Evolutionary conservation across 176 grass and related monocot species (phyloP), one percentile per base, ranked within the genome.

Genomic region (Ampelocalamus luodianensis): DNA sequence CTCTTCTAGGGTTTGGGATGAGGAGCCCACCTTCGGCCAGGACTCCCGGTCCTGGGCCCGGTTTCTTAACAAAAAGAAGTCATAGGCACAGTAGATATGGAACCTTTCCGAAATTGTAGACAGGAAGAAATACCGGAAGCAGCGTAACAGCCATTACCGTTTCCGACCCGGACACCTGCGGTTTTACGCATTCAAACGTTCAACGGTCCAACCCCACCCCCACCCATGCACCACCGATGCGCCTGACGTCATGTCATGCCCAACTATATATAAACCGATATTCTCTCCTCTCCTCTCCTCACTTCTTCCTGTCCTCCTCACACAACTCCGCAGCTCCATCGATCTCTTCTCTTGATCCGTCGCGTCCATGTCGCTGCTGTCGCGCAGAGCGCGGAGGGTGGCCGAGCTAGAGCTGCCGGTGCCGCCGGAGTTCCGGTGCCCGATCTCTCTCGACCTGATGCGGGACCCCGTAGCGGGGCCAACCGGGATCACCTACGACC

Each of bases 401-500:
- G 10, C 60, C 4, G 45, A 22, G 44, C 12, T 20, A 16, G 83
- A 85, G 36, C 15, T 66, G 20, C 43, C 81, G 8, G 23, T 89
- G 2, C 87, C 92, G 4, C 38, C 81, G 48, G 84, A 94, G 75
- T 94, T 94, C 66, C 79, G 70, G 1, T 94, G 92, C 84, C 92
- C 92, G 40, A 89, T 94, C 20, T 91, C 89, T 6, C 70, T 92
- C 0, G 92, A 94, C 4, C 80, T 94, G 51, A 92, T 94, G 90
- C 79, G 27, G 4, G 92, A 94, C 65, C 92, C 92, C 0, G 92
- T 92, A 11, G 69, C 67, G 0, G 84, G 67, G n/a, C 76, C 85
- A 4, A 74, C 92, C 0, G 92, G 92, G 29, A 90, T 94, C 82
- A 92, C 92, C 20, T 94, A 94, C 64, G 92, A 94, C 85, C 90